Evolutionary conservation across 2,329 filamentous ascomycete species (phyloP), one percentile per base, ranked within the genome.

Genomic region (Xylaria polymorpha): DNA sequence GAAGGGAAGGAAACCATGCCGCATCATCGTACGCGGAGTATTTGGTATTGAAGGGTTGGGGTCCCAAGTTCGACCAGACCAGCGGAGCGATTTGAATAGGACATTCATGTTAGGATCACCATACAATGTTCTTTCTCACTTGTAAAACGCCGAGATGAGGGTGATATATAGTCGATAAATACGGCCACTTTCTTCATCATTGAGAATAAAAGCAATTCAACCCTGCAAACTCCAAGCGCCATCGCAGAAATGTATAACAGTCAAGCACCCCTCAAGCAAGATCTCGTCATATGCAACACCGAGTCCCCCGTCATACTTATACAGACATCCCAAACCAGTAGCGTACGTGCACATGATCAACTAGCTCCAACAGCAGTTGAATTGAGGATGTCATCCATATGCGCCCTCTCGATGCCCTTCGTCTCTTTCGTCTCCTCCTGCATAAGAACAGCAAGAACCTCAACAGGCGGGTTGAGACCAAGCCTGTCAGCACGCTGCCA

Each of bases 11-110:
- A 90, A 77, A 84, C 83, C 48, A 87, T 94, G 69, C 93, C 93
- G 5, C 94, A 97, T 81, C 94, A 98, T 81, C 87, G 94, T 72
- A 97, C 94, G 51, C 88, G 94, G 78, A 97, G 94, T 77, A 97
- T 98, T 70, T 98, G 94, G 94, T 98, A 98, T 80, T 98, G 81
- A 80, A 50, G 29, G 32, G 15, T 39, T 37, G 20, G 18, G 18
- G 6, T 50, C 22, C 25, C 6, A 2, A n/a, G 7, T 44, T 41
- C 39, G 12, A 43, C 20, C n/a, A 29, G 25, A 50, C 25, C 8
- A 55, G 32, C 12, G 22, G n/a, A 29, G 25, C 25, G 29, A 22
- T 32, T 48, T 63, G 35, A 43, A 60, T 46, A 56, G n/a, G 25
- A 35, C 12, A 9, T 48, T 44, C 22, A 15, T 41, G 32, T 39